Evolutionary conservation across 176 grass and related monocot genomes (phyloP).

Genomic region (Phoenix roebelenii): DNA sequence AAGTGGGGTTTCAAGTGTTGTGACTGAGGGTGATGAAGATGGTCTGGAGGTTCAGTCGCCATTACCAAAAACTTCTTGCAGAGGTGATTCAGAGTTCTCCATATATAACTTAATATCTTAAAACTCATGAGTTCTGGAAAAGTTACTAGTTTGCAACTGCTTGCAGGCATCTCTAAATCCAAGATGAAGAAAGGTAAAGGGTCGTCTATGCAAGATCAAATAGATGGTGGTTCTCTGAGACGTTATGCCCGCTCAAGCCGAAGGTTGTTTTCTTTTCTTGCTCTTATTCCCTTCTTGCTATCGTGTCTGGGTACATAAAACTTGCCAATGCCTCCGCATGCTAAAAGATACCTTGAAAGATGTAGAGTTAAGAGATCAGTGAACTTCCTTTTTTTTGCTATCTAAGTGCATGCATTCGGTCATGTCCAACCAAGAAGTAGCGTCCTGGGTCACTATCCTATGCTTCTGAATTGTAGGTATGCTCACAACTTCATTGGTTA

Average conservation of each 20-base stretch:
- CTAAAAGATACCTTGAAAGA: no score
- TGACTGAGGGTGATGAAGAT: slow-evolving; percentile 28
- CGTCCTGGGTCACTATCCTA: no score
- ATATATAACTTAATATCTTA: not conserved
- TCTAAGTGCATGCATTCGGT: no score
- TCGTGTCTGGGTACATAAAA: no score
- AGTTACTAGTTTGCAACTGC: not conserved
- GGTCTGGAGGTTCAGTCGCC: slow-evolving; percentile 38
- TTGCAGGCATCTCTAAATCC: not conserved
- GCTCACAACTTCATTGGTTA: no score
- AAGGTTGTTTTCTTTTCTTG: slow-evolving; percentile 4
- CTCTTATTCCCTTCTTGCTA: not conserved
- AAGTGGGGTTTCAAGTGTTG: slow-evolving; percentile 30
- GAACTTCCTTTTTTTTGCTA: no score
- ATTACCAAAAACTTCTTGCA: slow-evolving; percentile 19
- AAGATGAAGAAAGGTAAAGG: slow-evolving; percentile 2
- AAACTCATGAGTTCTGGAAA: not conserved
- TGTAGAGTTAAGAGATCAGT: no score
- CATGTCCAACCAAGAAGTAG: no score
- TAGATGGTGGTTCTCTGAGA: not conserved
- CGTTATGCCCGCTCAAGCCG: not conserved
- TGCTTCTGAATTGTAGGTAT: no score
- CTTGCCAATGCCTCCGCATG: no score
- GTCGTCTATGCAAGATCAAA: not conserved
- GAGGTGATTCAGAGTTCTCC: slow-evolving; percentile 31